A percentile compares a stretch with the other conserved stretches of the same genome.
Evolutionary conservation across 73 alveolate species (phyloP).

Genomic region (Paramecium biaurelia): DNA sequence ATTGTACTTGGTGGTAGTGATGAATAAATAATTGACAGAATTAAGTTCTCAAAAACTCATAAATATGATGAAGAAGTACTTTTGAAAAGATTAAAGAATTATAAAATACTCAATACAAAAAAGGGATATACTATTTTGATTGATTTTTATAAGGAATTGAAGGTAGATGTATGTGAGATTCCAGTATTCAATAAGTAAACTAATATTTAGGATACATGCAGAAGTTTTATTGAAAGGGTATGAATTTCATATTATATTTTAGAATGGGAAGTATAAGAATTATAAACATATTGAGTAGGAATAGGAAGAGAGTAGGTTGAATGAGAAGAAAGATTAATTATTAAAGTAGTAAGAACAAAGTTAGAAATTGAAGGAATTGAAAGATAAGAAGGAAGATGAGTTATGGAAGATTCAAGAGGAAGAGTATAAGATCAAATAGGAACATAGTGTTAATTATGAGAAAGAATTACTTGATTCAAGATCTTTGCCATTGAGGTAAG

Average conservation of each 20-base stretch:
- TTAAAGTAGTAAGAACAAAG: not conserved
- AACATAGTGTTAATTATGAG: constrained; percentile 51
- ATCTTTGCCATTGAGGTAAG: constrained; percentile 54
- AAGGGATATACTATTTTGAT: constrained; percentile 52
- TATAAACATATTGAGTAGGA: constrained; percentile 36
- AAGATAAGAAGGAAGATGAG: constrained; percentile 53
- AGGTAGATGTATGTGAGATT: constrained; percentile 11
- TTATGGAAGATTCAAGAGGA: constrained; percentile 55
- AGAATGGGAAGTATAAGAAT: constrained; percentile 60
- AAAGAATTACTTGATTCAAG: constrained; percentile 51
- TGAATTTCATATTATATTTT: not conserved
- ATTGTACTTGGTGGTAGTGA: constrained; percentile 26
- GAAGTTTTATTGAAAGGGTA: constrained; percentile 64
- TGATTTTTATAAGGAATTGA: constrained; percentile 44
- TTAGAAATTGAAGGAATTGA: constrained; percentile 12
- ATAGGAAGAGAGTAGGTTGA: not conserved
- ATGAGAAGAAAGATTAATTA: not conserved
- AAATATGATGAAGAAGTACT: constrained; percentile 51
- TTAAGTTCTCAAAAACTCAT: not conserved
- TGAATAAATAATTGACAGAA: constrained; percentile 50
- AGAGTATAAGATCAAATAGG: constrained; percentile 46
- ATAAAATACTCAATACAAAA: constrained; percentile 12
- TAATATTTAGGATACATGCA: not conserved
- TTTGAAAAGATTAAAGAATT: constrained; percentile 19
- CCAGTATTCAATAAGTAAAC: constrained; percentile 12